Base-by-base conservation (phyloP, 2,329 filamentous ascomycete species). In the Fusarium redolens region DNA sequence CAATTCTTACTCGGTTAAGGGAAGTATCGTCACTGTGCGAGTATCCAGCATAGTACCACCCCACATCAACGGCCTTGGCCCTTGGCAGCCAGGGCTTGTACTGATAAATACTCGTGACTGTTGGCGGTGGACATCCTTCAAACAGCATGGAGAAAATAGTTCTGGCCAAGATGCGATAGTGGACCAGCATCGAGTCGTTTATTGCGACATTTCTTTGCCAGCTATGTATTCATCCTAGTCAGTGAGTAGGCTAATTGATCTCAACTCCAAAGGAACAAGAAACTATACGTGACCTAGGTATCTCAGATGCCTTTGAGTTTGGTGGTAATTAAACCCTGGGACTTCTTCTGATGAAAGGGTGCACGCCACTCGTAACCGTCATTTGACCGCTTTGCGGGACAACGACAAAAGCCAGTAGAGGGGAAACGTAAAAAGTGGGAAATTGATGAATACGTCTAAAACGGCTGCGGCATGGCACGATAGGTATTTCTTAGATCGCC, bases 21-120 rank as follows among this genome's bases (percentile, higher is more conserved):
- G 57, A 56, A 71, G 75, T 67, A 70, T 68, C 44, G 48, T 50
- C 62, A 77, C 76, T 61, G 76, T 77, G 73, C 62, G 73, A 68
- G 54, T 38, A 57, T 41, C 30, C 14, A 35, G 50, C 22, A 54
- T 54, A 41, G 43, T 22, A 47, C 54, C 54, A 69, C 72, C 65
- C 72, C 75, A 77, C 75, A 74, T 63, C 50, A 75, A 75, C 72
- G 54, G 61, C 71, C 66, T 69, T 69, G 66, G 56, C 50, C 69
- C 65, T 63, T 68, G 64, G 65, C 58, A 69, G 38, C 44, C 55
- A 33, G 50, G 65, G 65, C 68, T 59, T 41, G 33, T 47, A 47
- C 44, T 52, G 35, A 48, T 55, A 31, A 50, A 58, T 43, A 60
- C 63, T 64, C 59, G 45, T 65, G 59, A 60, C 40, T 40, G 64